A percentile compares a stretch with the other conserved stretches of the same genome.
Evolutionary conservation across 2,329 filamentous ascomycete species (phyloP).

Genomic region (Pseudofabraea citricarpa): DNA sequence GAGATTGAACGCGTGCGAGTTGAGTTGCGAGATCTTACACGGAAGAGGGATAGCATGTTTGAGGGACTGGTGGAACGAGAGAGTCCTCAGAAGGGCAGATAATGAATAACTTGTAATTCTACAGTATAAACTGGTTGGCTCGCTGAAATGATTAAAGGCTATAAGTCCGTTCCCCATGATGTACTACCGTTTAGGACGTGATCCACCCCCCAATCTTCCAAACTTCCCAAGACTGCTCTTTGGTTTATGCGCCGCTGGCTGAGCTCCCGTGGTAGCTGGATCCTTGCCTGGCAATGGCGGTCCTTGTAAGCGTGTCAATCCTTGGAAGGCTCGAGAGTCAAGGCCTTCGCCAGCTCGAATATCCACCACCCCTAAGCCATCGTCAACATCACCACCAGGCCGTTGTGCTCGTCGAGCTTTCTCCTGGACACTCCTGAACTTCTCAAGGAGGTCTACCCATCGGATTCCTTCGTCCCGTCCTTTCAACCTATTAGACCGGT

Average conservation of each 20-base stretch:
- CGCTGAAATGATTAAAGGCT: no score
- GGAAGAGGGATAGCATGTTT: slow-evolving; percentile 67
- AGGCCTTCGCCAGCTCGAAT: slow-evolving; percentile 24
- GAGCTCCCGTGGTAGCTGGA: slow-evolving; percentile 29
- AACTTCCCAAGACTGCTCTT: slow-evolving; percentile 64
- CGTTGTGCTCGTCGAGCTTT: slow-evolving; percentile 69
- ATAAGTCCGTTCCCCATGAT: slow-evolving; percentile 3
- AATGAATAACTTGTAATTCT: no score
- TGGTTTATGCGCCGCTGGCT: slow-evolving; percentile 47
- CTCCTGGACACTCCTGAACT: slow-evolving; percentile 90
- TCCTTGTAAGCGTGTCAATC: slow-evolving; percentile 26
- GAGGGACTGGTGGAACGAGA: slow-evolving; percentile 64
- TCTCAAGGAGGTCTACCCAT: slow-evolving; percentile 90
- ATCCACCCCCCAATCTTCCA: slow-evolving; percentile 62
- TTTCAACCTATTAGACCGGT: slow-evolving; percentile 73
- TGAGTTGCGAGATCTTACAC: slow-evolving; percentile 57
- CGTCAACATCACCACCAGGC: slow-evolving; percentile 38
- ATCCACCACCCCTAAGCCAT: slow-evolving; percentile 46
- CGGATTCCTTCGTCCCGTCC: slow-evolving; percentile 79
- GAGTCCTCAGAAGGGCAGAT: slow-evolving; percentile 41
- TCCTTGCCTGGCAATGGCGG: slow-evolving; percentile 48
- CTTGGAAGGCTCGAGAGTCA: slow-evolving; percentile 32
- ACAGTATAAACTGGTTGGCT: no score
- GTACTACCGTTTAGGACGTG: slow-evolving; percentile 42
- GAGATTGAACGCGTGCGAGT: slow-evolving; percentile 64